Percentiles rank a stretch among this genome's conserved stretches.
Evolutionary conservation across 1,284 basidiomycete genomes (phyloP).

Genomic region (Cryptococcus sp.): DNA sequence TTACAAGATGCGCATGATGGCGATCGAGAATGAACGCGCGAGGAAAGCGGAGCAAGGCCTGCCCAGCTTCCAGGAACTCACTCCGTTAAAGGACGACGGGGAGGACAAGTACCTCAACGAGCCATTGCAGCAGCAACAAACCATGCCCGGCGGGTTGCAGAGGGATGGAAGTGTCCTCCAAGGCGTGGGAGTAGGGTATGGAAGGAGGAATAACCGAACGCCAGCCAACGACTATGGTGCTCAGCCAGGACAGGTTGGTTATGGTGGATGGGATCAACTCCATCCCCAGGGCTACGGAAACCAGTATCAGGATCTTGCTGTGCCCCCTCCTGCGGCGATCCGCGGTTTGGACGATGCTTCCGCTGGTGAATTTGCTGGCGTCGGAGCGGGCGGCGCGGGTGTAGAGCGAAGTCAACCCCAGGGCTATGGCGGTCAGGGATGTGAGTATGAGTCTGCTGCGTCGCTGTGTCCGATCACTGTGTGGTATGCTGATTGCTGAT

Average conservation of each 20-base stretch:
- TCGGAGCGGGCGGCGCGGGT: constrained; percentile 38
- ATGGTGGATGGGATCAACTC: constrained; percentile 17
- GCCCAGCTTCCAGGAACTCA: constrained; percentile 39
- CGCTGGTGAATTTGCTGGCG: constrained; percentile 41
- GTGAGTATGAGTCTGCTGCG: background rate
- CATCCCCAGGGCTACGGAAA: constrained; percentile 6
- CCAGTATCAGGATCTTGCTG: constrained; percentile 15
- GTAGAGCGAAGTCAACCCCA: constrained; percentile 26
- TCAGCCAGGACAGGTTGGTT: constrained; percentile 3
- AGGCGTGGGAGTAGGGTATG: constrained; percentile 47
- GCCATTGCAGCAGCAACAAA: constrained; percentile 13
- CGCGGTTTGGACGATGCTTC: constrained; percentile 20
- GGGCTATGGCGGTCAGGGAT: constrained; percentile 16
- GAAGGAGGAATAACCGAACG: constrained; percentile 24
- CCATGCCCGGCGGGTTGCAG: constrained; percentile 24
- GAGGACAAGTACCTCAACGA: constrained; percentile 49
- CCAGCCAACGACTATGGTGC: constrained; percentile 16
- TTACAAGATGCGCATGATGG: constrained; percentile 40
- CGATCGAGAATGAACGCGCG: constrained; percentile 42
- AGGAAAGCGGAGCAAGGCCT: constrained; percentile 46
- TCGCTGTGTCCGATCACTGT: background rate
- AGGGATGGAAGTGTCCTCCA: constrained; percentile 37
- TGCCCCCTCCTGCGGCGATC: constrained; percentile 24
- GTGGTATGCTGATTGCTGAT: constrained; percentile 2
- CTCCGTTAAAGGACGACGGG: constrained; percentile 32